Evolutionary conservation across 1,284 basidiomycete species (phyloP).

Genomic region (Wallemia hederae): DNA sequence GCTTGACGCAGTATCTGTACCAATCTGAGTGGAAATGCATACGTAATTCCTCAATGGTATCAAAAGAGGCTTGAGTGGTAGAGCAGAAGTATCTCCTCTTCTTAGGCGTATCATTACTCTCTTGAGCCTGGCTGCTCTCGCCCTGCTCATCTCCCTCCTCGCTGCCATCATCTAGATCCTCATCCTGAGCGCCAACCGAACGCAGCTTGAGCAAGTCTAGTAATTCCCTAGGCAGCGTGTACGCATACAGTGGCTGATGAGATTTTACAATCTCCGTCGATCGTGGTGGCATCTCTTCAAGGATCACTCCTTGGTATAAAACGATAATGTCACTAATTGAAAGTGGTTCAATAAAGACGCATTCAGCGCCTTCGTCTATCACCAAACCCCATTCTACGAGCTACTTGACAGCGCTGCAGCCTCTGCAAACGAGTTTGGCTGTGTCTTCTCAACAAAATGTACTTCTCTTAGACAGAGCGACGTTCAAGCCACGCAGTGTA

Average conservation of each 20-base stretch:
- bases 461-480: background rate
- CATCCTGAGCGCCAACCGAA: background rate
- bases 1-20: slow-evolving; percentile 92
- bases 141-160: background rate
- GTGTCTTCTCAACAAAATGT: slow-evolving; percentile 1
- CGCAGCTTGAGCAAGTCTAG: background rate
- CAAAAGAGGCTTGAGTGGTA: slow-evolving; percentile 27
- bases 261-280: background rate
- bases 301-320: background rate
- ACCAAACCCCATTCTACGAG: background rate
- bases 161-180: background rate
- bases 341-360: background rate
- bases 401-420: background rate
- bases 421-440: background rate
- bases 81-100: background rate
- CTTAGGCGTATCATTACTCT: background rate
- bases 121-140: background rate
- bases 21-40: slow-evolving; percentile 78
- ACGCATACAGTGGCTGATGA: background rate
- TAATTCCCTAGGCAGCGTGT: background rate
- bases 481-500: background rate
- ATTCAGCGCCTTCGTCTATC: background rate
- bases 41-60: slow-evolving; percentile 51
- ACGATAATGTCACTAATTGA: background rate
- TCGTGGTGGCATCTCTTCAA: background rate